Evolutionary conservation across 805 yeast species (phyloP).

Genomic region (Saturnispora diversa): DNA sequence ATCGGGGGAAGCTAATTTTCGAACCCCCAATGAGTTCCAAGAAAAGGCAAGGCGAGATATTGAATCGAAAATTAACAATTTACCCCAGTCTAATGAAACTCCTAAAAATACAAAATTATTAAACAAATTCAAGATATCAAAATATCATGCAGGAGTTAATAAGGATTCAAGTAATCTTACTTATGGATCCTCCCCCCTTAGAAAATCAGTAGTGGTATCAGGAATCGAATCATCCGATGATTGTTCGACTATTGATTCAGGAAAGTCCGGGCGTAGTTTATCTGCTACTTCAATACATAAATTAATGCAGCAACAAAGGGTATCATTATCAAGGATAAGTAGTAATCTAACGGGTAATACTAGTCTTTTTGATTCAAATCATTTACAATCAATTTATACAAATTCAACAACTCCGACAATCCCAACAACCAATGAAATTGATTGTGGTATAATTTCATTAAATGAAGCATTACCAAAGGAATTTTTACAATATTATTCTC

Average conservation of each 20-base stretch:
- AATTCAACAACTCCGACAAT: constrained; percentile 19
- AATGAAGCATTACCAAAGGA: constrained; percentile 46
- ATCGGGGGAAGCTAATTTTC: constrained; percentile 22
- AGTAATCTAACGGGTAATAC: constrained; percentile 12
- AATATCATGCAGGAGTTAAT: not conserved
- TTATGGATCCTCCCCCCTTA: constrained; percentile 30
- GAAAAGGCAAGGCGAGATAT: constrained; percentile 29
- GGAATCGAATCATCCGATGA: constrained; percentile 20
- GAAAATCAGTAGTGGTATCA: constrained; percentile 22
- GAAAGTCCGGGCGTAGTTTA: constrained; percentile 14
- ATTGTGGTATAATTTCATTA: constrained; percentile 25
- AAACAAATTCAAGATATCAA: not conserved
- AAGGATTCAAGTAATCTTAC: not conserved
- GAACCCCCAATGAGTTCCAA: constrained; percentile 29
- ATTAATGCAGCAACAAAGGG: constrained; percentile 14
- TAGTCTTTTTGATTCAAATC: constrained; percentile 20
- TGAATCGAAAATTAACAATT: constrained; percentile 21
- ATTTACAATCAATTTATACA: constrained; percentile 25
- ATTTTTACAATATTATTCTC: constrained; percentile 49
- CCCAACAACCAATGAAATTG: not conserved
- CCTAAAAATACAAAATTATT: not conserved
- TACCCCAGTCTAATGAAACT: constrained; percentile 5
- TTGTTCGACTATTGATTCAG: constrained; percentile 22
- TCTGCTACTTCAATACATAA: constrained; percentile 14
- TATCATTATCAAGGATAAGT: constrained; percentile 10